These are phyloP conservation scores for Brasilioporus rufonigricans DNA, from an alignment of 768 basidiomycete species.

Conservation along the genomic window DNA sequence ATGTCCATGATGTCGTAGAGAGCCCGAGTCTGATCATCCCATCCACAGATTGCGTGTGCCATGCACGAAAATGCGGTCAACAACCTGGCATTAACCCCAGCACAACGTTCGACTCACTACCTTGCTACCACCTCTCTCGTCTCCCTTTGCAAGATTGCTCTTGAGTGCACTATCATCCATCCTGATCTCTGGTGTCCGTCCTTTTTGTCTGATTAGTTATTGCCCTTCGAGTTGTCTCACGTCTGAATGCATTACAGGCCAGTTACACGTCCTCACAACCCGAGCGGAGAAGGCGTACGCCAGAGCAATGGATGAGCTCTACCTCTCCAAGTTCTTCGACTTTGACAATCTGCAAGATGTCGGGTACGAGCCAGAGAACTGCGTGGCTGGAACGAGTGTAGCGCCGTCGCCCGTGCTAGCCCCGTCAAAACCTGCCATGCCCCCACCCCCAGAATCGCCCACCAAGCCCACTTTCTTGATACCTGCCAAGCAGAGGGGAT, in stretches of 20 bases:
- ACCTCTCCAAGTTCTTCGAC: slow-evolving; percentile 1
- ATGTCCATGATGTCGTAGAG: background rate
- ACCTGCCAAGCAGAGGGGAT: background rate
- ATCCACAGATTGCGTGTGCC: slow-evolving; percentile 18
- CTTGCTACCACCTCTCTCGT: slow-evolving; percentile 8
- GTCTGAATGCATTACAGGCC: slow-evolving; percentile 4
- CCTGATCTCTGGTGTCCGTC: slow-evolving; percentile 16
- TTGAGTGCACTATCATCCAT: background rate
- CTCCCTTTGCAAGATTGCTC: slow-evolving; percentile 2
- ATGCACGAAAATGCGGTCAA: slow-evolving; percentile 26
- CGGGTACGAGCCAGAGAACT: background rate
- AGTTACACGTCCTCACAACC: background rate
- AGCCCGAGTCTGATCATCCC: background rate
- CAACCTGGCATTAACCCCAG: slow-evolving; percentile 2
- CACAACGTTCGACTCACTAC: slow-evolving; percentile 6
- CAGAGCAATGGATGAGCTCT: slow-evolving; percentile 2
- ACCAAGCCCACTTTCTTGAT: background rate
- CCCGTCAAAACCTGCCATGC: background rate
- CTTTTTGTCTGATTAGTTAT: background rate
- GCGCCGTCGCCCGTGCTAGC: background rate
- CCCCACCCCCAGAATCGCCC: too few relatives aligned
- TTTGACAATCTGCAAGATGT: background rate
- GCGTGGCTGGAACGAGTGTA: background rate
- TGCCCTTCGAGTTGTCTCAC: too few relatives aligned
- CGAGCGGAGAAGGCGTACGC: slow-evolving; percentile 2